These are phyloP conservation scores for Cercophora scortea DNA, from an alignment of 495 filamentous ascomycete species.

Conservation along the genomic window DNA sequence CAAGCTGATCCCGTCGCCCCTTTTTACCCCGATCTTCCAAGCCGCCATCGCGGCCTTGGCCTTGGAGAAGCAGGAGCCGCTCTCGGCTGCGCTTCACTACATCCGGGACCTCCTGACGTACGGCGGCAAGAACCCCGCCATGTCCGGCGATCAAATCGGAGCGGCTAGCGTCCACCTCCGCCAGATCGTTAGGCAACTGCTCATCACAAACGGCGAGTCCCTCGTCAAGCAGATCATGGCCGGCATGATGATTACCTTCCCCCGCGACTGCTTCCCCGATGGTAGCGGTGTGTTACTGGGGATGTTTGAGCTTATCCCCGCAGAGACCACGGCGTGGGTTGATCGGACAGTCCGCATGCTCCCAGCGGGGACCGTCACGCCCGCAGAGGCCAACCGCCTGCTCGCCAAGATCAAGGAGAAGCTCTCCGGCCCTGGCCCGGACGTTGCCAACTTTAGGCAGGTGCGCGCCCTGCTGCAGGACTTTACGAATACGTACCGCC, in stretches of 20 bases:
- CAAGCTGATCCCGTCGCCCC: slow-evolving; percentile 63
- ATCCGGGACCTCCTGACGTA: slow-evolving; percentile 89
- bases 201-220: slow-evolving; percentile 63
- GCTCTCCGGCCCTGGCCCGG: slow-evolving; percentile 56
- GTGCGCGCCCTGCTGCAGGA: slow-evolving; percentile 85
- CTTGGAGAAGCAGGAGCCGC: slow-evolving; percentile 81
- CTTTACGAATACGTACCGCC: slow-evolving; percentile 88
- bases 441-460: slow-evolving; percentile 54
- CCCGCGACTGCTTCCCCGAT: slow-evolving; percentile 87
- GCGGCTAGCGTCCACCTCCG: slow-evolving; percentile 48
- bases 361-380: slow-evolving; percentile 68
- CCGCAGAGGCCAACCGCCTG: slow-evolving; percentile 52
- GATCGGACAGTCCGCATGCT: slow-evolving; percentile 75
- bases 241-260: slow-evolving; percentile 99
- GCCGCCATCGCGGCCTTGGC: slow-evolving; percentile 78
- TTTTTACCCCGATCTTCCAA: slow-evolving; percentile 76
- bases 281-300: slow-evolving; percentile 84
- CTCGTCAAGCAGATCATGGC: slow-evolving; percentile 81
- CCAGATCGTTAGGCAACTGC: slow-evolving; percentile 61
- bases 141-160: slow-evolving; percentile 56
- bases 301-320: slow-evolving; percentile 79
- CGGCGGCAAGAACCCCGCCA: slow-evolving; percentile 66
- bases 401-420: slow-evolving; percentile 58
- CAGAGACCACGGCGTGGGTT: slow-evolving; percentile 70
- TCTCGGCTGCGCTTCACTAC: slow-evolving; percentile 87